Evolutionary conservation across 75 land plant genomes (phyloP), one percentile per base, ranked within the genome.

Genomic region (Isoetes taiwanensis): DNA sequence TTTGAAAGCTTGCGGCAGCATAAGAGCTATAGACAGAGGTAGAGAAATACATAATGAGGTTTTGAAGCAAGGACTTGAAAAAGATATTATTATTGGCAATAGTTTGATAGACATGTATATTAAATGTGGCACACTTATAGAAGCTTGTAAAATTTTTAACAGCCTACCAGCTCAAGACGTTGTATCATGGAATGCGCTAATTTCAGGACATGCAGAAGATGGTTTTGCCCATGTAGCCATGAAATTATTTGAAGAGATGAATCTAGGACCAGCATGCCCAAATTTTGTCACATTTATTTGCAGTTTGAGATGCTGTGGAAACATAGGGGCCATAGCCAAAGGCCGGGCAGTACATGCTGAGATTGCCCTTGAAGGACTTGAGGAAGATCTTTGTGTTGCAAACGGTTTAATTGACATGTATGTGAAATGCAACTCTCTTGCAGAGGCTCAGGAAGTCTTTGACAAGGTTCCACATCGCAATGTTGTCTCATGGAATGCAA

Each of bases 1-100:
- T 0, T 35, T 81, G 17, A 3, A 72, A 10, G 80, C 80, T 30
- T 81, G 80, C 65, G 72, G 77, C 54, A 79, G 71, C 65, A 59
- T 73, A 25, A 80, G 80, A 34, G 14, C 28, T 9, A 63, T 74
- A 25, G 66, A 61, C 16, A 63, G 69, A 54, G 84, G 81, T 39
- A 40, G 61, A 52, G 30, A 35, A 55, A 76, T 62, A 4, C 64
- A 60, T 12, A 28, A 30, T 5, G 32, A 60, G 19, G 31, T 27
- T 23, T 39, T 68, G 19, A 40, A 20, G 33, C 58, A 14, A 53
- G 82, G 82, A 16, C 31, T 75, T 34, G 76, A 72, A 31, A 34
- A 62, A 53, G 64, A 79, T 29, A 31, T 66, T 40, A 41, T 62
- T 1, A 73, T 80, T 31, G 65, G 67, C 5, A 80, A 80, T 34